phyloP scores from a whole-genome alignment of 208 protist genomes.

The Leishmania arabica region DNA sequence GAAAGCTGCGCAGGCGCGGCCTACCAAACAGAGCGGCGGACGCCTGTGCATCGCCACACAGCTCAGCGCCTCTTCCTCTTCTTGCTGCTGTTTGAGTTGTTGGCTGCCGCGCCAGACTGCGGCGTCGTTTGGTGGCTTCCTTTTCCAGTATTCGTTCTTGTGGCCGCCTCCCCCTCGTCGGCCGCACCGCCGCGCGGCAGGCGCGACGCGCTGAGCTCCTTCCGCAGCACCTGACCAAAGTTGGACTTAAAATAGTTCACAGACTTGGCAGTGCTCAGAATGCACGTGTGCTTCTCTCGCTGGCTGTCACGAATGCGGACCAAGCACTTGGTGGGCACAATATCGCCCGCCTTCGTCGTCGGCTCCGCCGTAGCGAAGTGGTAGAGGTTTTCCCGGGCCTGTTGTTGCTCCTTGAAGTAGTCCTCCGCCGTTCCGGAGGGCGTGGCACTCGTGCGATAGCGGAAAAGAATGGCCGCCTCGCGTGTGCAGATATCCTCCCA shows the following conservation, averaged over 20 bases:
- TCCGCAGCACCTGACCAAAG: conserved; percentile 68
- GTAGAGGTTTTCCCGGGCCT: conserved; percentile 27
- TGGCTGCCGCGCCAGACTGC: background rate
- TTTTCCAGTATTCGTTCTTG: background rate
- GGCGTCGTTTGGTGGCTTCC: background rate
- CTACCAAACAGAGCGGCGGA: background rate
- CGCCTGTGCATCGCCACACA: background rate
- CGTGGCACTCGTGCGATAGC: conserved; percentile 31
- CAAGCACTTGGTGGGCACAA: conserved; percentile 68
- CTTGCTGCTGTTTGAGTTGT: background rate
- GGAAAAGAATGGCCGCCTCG: conserved; percentile 53
- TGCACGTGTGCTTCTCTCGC: conserved; percentile 55
- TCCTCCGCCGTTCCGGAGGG: conserved; percentile 19
- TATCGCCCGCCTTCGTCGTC: conserved; percentile 2
- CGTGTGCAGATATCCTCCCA: conserved; percentile 51
- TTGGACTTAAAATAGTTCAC: conserved; percentile 82
- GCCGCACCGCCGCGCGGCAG: conserved; percentile 40
- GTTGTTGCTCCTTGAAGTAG: conserved; percentile 26
- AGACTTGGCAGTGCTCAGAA: conserved; percentile 60
- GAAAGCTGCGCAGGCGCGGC: background rate
- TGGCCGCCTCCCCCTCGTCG: conserved; percentile 12
- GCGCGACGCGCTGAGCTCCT: conserved; percentile 60
- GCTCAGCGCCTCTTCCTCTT: background rate
- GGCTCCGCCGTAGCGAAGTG: conserved; percentile 34
- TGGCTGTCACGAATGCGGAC: conserved; percentile 74